A percentile compares a stretch with the other conserved stretches of the same genome.
These are phyloP conservation scores for Gymnopus androsaceus DNA, from an alignment of 1,284 basidiomycete species.

Conservation along the genomic window DNA sequence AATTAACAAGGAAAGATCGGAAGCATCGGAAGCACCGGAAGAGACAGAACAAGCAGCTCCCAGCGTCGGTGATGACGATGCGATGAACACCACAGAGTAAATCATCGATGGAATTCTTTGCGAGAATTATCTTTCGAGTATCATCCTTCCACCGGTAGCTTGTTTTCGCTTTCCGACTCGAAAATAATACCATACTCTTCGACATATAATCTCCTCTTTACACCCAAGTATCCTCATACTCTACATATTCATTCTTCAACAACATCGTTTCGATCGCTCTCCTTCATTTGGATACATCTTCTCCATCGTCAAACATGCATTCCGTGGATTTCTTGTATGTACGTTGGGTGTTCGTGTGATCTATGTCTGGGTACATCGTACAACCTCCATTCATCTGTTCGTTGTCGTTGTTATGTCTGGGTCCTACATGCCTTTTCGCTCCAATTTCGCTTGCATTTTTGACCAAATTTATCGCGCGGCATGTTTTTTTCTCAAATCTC, in stretches of 20 bases:
- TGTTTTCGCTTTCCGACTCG: neutral
- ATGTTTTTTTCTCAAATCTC: too few species aligned
- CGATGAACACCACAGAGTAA: neutral
- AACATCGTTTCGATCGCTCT: neutral
- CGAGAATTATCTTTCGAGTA: neutral
- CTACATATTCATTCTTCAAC: neutral
- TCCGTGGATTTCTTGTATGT: neutral
- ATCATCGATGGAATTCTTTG: neutral
- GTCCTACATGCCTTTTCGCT: too few species aligned
- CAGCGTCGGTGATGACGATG: neutral
- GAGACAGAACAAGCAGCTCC: neutral
- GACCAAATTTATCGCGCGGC: too few species aligned
- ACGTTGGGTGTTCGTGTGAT: too few species aligned
- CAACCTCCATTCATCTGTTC: too few species aligned
- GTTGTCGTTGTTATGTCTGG: too few species aligned
- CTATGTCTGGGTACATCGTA: too few species aligned
- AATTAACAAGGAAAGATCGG: slow-evolving; percentile 51
- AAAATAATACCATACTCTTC: neutral
- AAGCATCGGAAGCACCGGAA: neutral
- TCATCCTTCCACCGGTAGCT: neutral
- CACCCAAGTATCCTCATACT: too few species aligned
- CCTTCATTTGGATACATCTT: neutral
- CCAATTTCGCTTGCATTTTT: too few species aligned
- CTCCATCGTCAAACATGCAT: neutral
- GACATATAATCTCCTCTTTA: neutral